phyloP scores from a whole-genome alignment of 495 filamentous ascomycete genomes.

The Aspergillus bertholletiae region DNA sequence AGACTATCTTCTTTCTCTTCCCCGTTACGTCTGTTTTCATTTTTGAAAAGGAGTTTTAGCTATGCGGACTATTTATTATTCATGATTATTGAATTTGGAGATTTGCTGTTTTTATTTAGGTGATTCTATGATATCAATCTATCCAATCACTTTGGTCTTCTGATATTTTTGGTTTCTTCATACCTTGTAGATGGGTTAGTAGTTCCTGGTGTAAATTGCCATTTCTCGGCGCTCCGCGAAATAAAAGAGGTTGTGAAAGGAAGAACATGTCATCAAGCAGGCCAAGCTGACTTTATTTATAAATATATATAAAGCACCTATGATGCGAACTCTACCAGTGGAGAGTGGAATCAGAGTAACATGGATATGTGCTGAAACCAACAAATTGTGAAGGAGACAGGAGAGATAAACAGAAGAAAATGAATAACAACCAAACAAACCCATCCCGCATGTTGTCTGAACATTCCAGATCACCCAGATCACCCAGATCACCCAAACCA shows the following conservation, averaged over 20 bases:
- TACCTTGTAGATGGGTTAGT: neutral
- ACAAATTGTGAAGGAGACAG: neutral
- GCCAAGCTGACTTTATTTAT: neutral
- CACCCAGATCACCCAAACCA: neutral
- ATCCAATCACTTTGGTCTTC: neutral
- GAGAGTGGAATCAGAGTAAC: neutral
- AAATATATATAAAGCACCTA: neutral
- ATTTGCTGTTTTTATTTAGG: neutral
- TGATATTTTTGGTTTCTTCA: neutral
- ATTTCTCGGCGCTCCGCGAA: neutral
- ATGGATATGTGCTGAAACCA: neutral
- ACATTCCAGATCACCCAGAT: conserved; percentile 8
- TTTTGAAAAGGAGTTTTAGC: neutral
- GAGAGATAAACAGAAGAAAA: neutral
- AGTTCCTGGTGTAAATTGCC: neutral
- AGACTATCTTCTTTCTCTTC: neutral
- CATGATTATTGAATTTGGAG: neutral
- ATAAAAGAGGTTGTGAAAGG: neutral
- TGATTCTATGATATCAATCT: neutral
- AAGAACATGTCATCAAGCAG: neutral
- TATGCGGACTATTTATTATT: neutral
- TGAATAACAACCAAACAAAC: neutral
- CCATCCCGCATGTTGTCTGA: conserved; percentile 4
- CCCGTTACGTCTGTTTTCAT: neutral
- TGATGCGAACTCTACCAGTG: neutral